A percentile compares a stretch with the other conserved stretches of the same genome.
phyloP scores from a whole-genome alignment of 306 rosid genomes.

The Cucumis cinereus region DNA sequence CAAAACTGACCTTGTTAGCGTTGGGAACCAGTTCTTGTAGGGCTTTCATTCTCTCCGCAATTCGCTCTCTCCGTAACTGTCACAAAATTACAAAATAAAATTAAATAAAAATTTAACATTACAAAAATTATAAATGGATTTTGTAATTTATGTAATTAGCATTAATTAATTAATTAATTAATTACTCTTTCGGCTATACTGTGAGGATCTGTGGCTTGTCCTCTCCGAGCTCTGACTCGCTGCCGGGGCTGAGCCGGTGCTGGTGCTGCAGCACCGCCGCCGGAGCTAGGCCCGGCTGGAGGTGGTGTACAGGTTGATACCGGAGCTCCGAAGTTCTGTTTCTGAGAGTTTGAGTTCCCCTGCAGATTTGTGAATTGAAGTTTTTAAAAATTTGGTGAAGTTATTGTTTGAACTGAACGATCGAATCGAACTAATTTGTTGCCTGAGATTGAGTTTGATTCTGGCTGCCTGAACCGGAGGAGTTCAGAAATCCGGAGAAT shows the following conservation, averaged over 20 bases:
- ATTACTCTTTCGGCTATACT: constrained; percentile 42
- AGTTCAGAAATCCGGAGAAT: constrained; percentile 36
- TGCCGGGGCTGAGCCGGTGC: constrained; percentile 44
- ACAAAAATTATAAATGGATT: not conserved
- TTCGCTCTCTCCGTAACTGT: constrained; percentile 38
- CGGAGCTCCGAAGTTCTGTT: constrained; percentile 23
- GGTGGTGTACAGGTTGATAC: constrained; percentile 14
- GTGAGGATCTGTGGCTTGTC: constrained; percentile 42
- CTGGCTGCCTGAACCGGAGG: not conserved
- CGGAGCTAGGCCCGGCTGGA: constrained; percentile 12
- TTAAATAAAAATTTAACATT: not conserved
- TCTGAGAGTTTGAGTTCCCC: constrained; percentile 16
- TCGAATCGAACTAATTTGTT: not conserved
- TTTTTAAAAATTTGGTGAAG: not conserved
- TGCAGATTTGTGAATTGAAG: not conserved
- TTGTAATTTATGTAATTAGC: no score
- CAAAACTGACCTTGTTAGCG: constrained; percentile 19
- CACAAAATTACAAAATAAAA: not conserved
- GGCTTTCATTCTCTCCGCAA: constrained; percentile 33
- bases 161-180: not conserved
- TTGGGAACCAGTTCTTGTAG: constrained; percentile 33
- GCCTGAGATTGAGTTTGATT: constrained; percentile 37
- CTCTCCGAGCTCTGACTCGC: constrained; percentile 43
- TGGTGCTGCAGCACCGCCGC: constrained; percentile 10
- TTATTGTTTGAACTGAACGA: not conserved